A percentile compares a stretch with the other conserved stretches of the same genome.
phyloP scores from a whole-genome alignment of 257 asterid genomes.

The Salvia hispanica region DNA sequence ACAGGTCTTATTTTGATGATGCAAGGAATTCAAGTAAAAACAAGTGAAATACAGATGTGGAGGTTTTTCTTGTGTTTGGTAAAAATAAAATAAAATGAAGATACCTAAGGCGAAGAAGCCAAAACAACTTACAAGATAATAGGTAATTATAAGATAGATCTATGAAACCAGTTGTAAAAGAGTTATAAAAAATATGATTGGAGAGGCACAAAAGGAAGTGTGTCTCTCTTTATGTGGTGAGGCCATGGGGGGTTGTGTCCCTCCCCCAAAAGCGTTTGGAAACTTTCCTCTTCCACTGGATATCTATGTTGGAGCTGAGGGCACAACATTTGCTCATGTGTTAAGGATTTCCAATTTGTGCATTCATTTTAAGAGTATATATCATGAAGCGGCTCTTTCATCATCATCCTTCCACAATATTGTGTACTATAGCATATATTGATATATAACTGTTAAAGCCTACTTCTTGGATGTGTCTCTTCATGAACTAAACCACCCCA shows the following conservation, averaged over 20 bases:
- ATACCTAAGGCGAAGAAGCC: background rate
- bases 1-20: background rate
- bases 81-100: background rate
- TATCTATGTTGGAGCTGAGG: background rate
- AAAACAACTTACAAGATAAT: background rate
- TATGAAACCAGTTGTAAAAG: background rate
- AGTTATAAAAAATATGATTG: background rate
- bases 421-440: background rate
- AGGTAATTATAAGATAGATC: constrained; percentile 11
- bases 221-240: background rate
- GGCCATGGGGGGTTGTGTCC: background rate
- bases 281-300: background rate
- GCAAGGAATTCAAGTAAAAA: background rate
- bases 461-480: constrained; percentile 1
- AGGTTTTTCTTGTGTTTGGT: background rate
- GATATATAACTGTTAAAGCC: background rate
- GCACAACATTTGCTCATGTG: constrained; percentile 2
- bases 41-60: background rate
- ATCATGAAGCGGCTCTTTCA: constrained; percentile 1
- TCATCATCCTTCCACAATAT: constrained; percentile 7
- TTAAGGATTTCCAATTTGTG: background rate
- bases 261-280: background rate
- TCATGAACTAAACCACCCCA: background rate
- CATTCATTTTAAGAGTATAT: constrained; percentile 3
- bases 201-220: constrained; percentile 10